phyloP scores from a whole-genome alignment of 306 rosid genomes.

The Phaseolus lunatus region DNA sequence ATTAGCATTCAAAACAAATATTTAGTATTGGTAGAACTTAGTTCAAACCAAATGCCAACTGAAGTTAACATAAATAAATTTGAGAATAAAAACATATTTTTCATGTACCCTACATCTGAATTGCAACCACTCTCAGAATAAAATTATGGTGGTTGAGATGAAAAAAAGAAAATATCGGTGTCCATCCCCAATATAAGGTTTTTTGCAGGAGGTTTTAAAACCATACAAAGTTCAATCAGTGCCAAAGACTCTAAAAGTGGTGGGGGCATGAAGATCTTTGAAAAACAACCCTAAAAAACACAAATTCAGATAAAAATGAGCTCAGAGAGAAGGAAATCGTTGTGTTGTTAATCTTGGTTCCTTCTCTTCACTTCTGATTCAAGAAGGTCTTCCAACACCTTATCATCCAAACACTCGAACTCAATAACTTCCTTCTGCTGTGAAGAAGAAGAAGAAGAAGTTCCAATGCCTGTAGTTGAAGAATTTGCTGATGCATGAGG shows the following conservation, averaged over 20 bases:
- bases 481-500: constrained; percentile 31
- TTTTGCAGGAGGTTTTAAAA: neutral
- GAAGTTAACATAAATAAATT: neutral
- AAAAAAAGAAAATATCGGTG: neutral
- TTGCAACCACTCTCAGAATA: neutral
- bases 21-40: neutral
- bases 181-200: neutral
- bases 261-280: neutral
- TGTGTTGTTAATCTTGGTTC: neutral
- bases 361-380: constrained; percentile 11
- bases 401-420: constrained; percentile 51
- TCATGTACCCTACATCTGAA: neutral
- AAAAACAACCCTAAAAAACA: neutral
- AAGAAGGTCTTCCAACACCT: constrained; percentile 57
- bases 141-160: neutral
- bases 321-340: neutral
- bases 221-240: neutral
- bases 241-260: neutral
- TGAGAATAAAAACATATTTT: neutral
- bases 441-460: constrained; percentile 29
- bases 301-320: neutral
- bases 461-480: neutral
- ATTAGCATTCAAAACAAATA: neutral
- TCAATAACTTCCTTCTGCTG: constrained; percentile 41
- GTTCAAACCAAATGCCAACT: neutral